Evolutionary conservation across 1,284 basidiomycete species (phyloP), one percentile per base, ranked within the genome.

Genomic region (Pseudozyma tsukubaensis): DNA sequence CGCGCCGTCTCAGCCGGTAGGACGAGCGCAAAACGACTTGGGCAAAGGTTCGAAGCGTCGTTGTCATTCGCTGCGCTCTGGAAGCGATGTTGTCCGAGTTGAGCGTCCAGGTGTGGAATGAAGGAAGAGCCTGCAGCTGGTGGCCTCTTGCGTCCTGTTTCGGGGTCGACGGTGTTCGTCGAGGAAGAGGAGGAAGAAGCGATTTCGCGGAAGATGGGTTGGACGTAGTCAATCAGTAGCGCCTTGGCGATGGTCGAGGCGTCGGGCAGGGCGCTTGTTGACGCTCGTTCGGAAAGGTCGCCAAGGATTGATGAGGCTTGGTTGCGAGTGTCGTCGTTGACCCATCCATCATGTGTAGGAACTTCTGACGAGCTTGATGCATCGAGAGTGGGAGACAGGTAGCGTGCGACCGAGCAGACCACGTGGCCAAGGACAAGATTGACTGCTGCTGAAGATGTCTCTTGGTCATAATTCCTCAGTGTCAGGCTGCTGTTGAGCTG

Each of bases 21-120:
- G 3, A 19, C 8, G n/a, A 69, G 43, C 6, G 37, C 24, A 12
- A 69, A 69, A 2, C 43, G 48, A n/a, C 14, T 10, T 2, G 67
- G 67, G 1, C 37, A 57, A 5, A 70, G 29, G 16, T 64, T 58
- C 2, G 58, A 43, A 5, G 67, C 67, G 37, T 54, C 53, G 8
- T 44, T 55, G 42, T 70, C 58, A 14, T 70, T 50, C 0, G 40
- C 61, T 16, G 58, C 67, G 24, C 53, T 60, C 13, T 52, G 24
- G n/a, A 70, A 70, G 6, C 61, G 67, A 39, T 70, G 67, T 16
- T 59, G 60, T 1, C 67, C 67, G 4, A 70, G 45, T 14, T 70
- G 48, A 0, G 53, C 49, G 19, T 70, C 61, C 4, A 70, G 34
- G 29, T 60, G 54, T 12, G 67, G 55, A 42, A 70, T 43, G 44